These are phyloP conservation scores for Senecio squalidus DNA, from an alignment of 140 eudicot genomes.

Conservation along the genomic window DNA sequence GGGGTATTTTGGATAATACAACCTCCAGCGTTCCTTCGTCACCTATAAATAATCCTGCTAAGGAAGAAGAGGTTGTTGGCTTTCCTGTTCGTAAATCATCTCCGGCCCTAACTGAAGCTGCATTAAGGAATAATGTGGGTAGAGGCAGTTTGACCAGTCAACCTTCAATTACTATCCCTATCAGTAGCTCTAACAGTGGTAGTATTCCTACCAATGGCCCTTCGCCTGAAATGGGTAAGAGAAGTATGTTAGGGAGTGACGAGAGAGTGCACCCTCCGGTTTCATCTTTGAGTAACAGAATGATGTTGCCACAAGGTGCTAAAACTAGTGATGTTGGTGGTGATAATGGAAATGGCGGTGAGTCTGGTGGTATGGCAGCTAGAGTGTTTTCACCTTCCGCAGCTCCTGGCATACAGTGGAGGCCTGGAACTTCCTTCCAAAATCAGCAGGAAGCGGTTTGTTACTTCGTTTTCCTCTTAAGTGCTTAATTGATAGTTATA, in stretches of 20 bases:
- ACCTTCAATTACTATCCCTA: slow-evolving; percentile 39
- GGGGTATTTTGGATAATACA: slow-evolving; percentile 36
- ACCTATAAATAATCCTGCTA: slow-evolving; percentile 37
- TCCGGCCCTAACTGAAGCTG: slow-evolving; percentile 68
- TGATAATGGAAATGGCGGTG: slow-evolving; percentile 52
- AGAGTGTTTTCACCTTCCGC: slow-evolving; percentile 70
- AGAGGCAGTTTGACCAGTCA: slow-evolving; percentile 55
- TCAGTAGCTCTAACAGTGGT: slow-evolving; percentile 44
- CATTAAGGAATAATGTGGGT: slow-evolving; percentile 53
- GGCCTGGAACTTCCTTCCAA: slow-evolving; percentile 94
- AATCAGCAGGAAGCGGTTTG: slow-evolving; percentile 84
- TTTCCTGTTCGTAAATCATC: slow-evolving; percentile 74
- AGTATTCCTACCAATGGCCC: slow-evolving; percentile 48
- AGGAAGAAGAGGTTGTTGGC: slow-evolving; percentile 69
- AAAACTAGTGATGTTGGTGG: slow-evolving; percentile 46
- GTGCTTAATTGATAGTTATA: too few species aligned
- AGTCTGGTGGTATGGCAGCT: slow-evolving; percentile 52
- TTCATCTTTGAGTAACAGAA: slow-evolving; percentile 67
- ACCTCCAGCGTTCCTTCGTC: slow-evolving; percentile 44
- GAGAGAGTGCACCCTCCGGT: slow-evolving; percentile 63
- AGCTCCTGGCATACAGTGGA: slow-evolving; percentile 87
- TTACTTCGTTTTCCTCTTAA: neutral
- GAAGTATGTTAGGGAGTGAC: slow-evolving; percentile 61
- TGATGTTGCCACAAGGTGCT: slow-evolving; percentile 55
- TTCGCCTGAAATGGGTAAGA: slow-evolving; percentile 59